Conservation (phyloP, 805 yeast species). For the Teunomyces pallodes region DNA sequence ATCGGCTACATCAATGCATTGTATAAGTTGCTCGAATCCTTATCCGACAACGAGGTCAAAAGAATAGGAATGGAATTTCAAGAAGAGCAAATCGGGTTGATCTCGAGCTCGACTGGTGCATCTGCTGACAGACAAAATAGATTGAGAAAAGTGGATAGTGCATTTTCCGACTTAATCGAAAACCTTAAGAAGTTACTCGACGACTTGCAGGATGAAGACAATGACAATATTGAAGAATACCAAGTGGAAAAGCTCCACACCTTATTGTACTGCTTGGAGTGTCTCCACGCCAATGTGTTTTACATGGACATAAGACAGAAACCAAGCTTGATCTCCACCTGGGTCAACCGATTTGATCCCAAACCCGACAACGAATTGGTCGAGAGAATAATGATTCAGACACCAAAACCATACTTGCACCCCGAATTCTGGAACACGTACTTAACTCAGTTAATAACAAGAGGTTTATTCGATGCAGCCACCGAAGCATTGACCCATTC, state of each 20-base stretch:
- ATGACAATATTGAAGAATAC: slow-evolving; percentile 19
- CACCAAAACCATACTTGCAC: slow-evolving; percentile 46
- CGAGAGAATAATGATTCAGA: slow-evolving; percentile 43
- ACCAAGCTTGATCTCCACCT: slow-evolving; percentile 47
- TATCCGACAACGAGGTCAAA: slow-evolving; percentile 18
- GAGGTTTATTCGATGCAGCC: slow-evolving; percentile 65
- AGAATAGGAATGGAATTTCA: slow-evolving; percentile 14
- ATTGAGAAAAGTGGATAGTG: slow-evolving; percentile 17
- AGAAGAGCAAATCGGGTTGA: slow-evolving; percentile 30
- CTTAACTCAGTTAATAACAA: slow-evolving; percentile 50
- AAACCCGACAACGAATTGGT: slow-evolving; percentile 56
- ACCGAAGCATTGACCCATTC: slow-evolving; percentile 44
- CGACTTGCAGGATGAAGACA: slow-evolving; percentile 20
- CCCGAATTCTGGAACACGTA: slow-evolving; percentile 62
- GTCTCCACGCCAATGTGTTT: slow-evolving; percentile 55
- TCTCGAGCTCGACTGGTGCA: background rate
- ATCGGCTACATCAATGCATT: slow-evolving; percentile 46
- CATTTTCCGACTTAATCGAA: slow-evolving; percentile 27
- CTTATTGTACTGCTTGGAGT: slow-evolving; percentile 51
- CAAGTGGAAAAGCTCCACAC: slow-evolving; percentile 32
- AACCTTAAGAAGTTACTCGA: slow-evolving; percentile 29
- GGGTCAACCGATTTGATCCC: slow-evolving; percentile 72
- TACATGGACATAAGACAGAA: slow-evolving; percentile 33
- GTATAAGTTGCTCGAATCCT: slow-evolving; percentile 50
- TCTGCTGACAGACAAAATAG: background rate